Evolutionary conservation across 106 monocot genomes (phyloP).

Genomic region (Dendrobium chrysotoxum): DNA sequence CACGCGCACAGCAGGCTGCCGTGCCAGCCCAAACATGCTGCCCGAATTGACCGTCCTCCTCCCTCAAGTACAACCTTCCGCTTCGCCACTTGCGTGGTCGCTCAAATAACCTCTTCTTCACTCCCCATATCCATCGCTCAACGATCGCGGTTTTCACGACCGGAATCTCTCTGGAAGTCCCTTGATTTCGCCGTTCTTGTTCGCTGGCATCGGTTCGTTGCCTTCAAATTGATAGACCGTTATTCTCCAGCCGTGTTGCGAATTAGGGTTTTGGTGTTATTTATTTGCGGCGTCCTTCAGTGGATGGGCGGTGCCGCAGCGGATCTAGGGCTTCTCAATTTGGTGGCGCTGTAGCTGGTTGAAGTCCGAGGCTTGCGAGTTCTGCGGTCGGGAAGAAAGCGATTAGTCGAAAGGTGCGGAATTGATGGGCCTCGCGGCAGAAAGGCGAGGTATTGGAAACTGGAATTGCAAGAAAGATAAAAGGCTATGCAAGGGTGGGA

Average conservation of each 20-base stretch:
- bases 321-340: slow-evolving; percentile 19
- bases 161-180: slow-evolving; percentile 17
- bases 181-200: slow-evolving; percentile 10
- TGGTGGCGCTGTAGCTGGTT: not conserved
- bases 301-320: not conserved
- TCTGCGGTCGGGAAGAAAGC: not conserved
- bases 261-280: slow-evolving; percentile 13
- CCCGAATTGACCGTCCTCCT: not conserved
- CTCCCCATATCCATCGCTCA: slow-evolving; percentile 7
- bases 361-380: slow-evolving; percentile 11
- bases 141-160: slow-evolving; percentile 12
- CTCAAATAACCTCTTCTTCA: slow-evolving; percentile 3
- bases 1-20: not conserved
- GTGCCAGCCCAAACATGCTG: not conserved
- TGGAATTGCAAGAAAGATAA: slow-evolving; percentile 31
- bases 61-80: slow-evolving; percentile 3
- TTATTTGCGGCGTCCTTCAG: not conserved
- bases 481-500: slow-evolving; percentile 62
- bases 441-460: slow-evolving; percentile 19
- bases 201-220: not conserved
- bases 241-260: not conserved
- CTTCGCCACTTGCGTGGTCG: not conserved
- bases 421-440: slow-evolving; percentile 22
- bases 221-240: not conserved
- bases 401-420: not conserved